These are phyloP conservation scores for Cladobotryum protrusum DNA, from an alignment of 2,329 filamentous ascomycete genomes.

Conservation along the genomic window DNA sequence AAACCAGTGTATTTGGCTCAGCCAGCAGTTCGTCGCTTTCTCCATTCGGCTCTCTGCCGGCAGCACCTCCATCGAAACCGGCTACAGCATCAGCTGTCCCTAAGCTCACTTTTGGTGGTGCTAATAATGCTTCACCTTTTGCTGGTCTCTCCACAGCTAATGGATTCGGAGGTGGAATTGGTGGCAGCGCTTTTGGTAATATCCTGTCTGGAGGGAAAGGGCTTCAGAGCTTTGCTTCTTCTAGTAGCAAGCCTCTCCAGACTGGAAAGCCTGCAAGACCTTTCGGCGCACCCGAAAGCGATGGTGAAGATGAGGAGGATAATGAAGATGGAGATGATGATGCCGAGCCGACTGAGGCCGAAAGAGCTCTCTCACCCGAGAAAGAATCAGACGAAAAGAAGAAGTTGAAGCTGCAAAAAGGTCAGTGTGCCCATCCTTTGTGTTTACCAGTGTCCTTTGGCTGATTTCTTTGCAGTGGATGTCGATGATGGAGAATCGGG, in stretches of 20 bases:
- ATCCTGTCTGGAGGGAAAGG: conserved; percentile 35
- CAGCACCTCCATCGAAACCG: conserved; percentile 12
- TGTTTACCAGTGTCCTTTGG: neutral
- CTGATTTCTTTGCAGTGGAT: conserved; percentile 39
- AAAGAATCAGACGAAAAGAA: conserved; percentile 59
- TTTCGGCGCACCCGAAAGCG: conserved; percentile 70
- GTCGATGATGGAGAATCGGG: conserved; percentile 84
- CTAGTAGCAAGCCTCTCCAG: conserved; percentile 37
- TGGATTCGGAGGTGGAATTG: conserved; percentile 43
- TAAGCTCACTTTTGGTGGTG: conserved; percentile 45
- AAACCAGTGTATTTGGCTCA: conserved; percentile 46
- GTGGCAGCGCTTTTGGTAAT: conserved; percentile 30
- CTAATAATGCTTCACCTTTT: conserved; percentile 41
- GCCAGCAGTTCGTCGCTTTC: conserved; percentile 30
- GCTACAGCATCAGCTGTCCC: conserved; percentile 29
- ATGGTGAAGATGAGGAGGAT: conserved; percentile 44
- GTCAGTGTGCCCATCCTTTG: conserved; percentile 41
- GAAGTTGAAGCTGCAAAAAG: conserved; percentile 60
- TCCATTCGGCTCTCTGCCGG: conserved; percentile 23
- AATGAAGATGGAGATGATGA: conserved; percentile 34
- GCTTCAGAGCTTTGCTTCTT: conserved; percentile 65
- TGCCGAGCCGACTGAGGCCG: conserved; percentile 40
- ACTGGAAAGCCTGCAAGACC: conserved; percentile 60
- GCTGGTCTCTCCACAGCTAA: conserved; percentile 36
- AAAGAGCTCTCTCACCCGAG: conserved; percentile 40